Evolutionary conservation across 129 eudicot species (phyloP).

Genomic region (Arctium lappa): DNA sequence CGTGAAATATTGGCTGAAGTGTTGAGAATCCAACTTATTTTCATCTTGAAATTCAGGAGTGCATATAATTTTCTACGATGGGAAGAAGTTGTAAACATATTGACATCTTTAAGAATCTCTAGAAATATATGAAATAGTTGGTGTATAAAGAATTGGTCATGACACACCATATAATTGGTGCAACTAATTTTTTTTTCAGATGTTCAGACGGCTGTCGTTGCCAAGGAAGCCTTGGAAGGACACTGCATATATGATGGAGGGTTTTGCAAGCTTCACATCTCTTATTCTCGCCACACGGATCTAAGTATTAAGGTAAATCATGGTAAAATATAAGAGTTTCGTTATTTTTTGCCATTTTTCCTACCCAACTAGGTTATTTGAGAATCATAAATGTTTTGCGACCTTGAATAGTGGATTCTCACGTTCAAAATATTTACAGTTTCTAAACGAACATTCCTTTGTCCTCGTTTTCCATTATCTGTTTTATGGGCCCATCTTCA

Average conservation of each 20-base stretch:
- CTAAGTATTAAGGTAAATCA: conserved; percentile 79
- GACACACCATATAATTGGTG: background rate
- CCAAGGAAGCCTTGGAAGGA: conserved; percentile 92
- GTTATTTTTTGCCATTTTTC: background rate
- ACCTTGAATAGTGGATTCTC: background rate
- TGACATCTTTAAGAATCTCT: background rate
- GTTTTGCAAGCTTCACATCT: conserved; percentile 89
- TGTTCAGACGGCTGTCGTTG: conserved; percentile 85
- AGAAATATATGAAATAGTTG: background rate
- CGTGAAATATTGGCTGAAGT: background rate
- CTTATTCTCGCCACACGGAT: conserved; percentile 97
- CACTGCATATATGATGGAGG: conserved; percentile 99
- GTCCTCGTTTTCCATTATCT: background rate
- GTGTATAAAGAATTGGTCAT: background rate
- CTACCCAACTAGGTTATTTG: background rate
- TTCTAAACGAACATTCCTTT: background rate
- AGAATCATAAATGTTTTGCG: background rate
- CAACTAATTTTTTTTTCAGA: conserved; percentile 41
- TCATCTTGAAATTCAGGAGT: background rate
- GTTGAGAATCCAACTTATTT: background rate
- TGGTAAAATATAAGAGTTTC: background rate
- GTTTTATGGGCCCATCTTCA: background rate
- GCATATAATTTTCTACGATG: background rate
- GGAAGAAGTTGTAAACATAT: background rate
- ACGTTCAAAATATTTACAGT: background rate